These are phyloP conservation scores for Penicillium taxi DNA, from an alignment of 495 filamentous ascomycete species.

Conservation along the genomic window DNA sequence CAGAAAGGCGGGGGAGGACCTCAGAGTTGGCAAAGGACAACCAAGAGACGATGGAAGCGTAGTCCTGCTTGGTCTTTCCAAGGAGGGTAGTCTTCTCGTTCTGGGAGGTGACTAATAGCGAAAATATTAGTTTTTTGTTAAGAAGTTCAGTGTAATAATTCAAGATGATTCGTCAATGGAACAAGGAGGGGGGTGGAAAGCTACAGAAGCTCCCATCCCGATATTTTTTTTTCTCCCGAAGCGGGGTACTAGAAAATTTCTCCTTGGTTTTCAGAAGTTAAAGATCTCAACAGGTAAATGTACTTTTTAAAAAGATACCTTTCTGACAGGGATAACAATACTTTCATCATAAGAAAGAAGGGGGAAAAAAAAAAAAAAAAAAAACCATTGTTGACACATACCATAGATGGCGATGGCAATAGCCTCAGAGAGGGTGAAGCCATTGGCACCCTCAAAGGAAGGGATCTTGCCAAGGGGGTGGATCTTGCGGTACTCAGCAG, in stretches of 20 bases:
- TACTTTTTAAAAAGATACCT: too few species aligned
- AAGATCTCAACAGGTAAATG: constrained; percentile 67
- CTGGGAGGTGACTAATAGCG: constrained; percentile 80
- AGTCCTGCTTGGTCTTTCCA: constrained; percentile 99
- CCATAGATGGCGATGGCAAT: constrained; percentile 96
- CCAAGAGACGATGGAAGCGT: constrained; percentile 95
- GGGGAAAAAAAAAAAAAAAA: constrained; percentile 5
- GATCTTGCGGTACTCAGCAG: constrained; percentile 70
- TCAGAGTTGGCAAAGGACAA: constrained; percentile 89
- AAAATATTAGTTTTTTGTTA: constrained; percentile 27
- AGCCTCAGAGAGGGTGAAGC: constrained; percentile 78
- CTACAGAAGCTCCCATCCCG: too few species aligned
- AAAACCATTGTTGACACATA: constrained; percentile 47
- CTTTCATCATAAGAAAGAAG: constrained; percentile 66
- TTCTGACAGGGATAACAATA: constrained; percentile 99
- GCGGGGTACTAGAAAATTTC: constrained; percentile 29
- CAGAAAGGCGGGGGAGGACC: constrained; percentile 63
- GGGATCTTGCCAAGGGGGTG: constrained; percentile 87
- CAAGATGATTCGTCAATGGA: constrained; percentile 9
- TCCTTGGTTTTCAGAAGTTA: constrained; percentile 49
- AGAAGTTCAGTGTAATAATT: too few species aligned
- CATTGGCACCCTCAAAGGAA: constrained; percentile 86
- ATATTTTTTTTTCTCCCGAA: constrained; percentile 22
- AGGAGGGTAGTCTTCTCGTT: constrained; percentile 99
- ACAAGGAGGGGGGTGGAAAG: too few species aligned